A percentile compares a stretch with the other conserved stretches of the same genome.
Evolutionary conservation across 495 filamentous ascomycete species (phyloP).

Genomic region (Penicillium macrosclerotiorum): DNA sequence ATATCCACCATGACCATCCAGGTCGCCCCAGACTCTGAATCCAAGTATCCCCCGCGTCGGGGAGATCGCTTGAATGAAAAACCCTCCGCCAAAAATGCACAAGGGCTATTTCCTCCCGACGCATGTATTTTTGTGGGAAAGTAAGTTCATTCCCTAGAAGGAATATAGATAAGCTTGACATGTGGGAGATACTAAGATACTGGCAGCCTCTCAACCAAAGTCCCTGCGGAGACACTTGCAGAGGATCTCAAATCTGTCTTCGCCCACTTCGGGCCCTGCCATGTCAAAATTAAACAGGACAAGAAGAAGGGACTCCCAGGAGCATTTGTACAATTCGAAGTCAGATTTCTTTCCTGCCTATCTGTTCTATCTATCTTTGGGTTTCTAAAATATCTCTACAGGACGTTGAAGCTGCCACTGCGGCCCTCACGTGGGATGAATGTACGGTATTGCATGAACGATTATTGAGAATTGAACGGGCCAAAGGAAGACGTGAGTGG

Average conservation of each 20-base stretch:
- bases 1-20: slow-evolving; percentile 4
- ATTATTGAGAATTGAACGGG: slow-evolving; percentile 15
- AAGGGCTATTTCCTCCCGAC: slow-evolving; percentile 24
- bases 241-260: slow-evolving; percentile 13
- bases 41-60: slow-evolving; percentile 15
- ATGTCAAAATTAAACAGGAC: slow-evolving; percentile 23
- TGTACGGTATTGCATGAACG: slow-evolving; percentile 9
- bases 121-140: slow-evolving; percentile 29
- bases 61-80: slow-evolving; percentile 17
- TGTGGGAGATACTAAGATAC: slow-evolving; percentile 2
- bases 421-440: slow-evolving; percentile 6
- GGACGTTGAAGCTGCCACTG: slow-evolving; percentile 12
- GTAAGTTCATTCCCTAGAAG: too few species aligned
- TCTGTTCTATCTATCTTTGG: neutral
- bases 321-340: slow-evolving; percentile 25
- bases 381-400: neutral
- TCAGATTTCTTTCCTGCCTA: neutral
- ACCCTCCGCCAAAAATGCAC: slow-evolving; percentile 23
- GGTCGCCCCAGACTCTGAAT: slow-evolving; percentile 5
- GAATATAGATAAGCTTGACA: too few species aligned
- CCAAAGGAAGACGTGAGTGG: slow-evolving; percentile 20
- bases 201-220: slow-evolving; percentile 16
- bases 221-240: slow-evolving; percentile 5
- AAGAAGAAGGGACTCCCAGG: slow-evolving; percentile 17
- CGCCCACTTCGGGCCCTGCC: slow-evolving; percentile 11